These are phyloP conservation scores for Sordariomycetes sp. DNA, from an alignment of 2,329 filamentous ascomycete species.

Conservation along the genomic window DNA sequence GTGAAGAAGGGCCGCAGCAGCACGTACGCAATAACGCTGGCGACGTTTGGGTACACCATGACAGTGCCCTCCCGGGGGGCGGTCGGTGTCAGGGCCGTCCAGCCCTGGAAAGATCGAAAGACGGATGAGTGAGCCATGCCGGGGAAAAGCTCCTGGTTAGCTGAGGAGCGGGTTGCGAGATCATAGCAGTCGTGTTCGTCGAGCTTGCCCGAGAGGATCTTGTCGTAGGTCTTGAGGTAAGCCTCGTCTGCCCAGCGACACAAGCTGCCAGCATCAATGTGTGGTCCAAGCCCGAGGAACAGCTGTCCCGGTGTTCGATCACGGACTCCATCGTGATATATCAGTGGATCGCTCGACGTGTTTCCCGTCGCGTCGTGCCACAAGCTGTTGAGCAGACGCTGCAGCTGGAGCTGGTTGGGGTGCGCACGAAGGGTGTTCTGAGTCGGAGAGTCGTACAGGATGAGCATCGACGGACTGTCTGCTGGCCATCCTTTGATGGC, in stretches of 20 bases:
- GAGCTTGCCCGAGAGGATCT: conserved; percentile 25
- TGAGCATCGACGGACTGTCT: conserved; percentile 26
- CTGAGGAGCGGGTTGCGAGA: conserved; percentile 20
- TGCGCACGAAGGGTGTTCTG: conserved; percentile 27
- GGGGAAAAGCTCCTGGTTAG: conserved; percentile 22
- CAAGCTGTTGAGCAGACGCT: conserved; percentile 24
- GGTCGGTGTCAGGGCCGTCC: conserved; percentile 28
- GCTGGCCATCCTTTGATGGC: conserved; percentile 22
- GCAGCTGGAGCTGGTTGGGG: conserved; percentile 23
- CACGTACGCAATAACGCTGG: conserved; percentile 25
- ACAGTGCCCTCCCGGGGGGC: conserved; percentile 24
- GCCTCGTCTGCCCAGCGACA: conserved; percentile 29
- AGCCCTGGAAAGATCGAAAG: conserved; percentile 28
- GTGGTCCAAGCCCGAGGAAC: conserved; percentile 30
- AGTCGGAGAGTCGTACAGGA: conserved; percentile 26
- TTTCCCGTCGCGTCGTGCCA: conserved; percentile 22
- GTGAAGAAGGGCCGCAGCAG: conserved; percentile 31
- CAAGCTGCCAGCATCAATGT: conserved; percentile 32
- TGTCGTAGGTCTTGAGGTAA: conserved; percentile 25
- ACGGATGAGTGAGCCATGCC: conserved; percentile 25
- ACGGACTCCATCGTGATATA: conserved; percentile 28
- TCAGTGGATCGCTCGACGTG: conserved; percentile 22
- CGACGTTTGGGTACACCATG: conserved; percentile 28
- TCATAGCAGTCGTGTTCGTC: conserved; percentile 26
- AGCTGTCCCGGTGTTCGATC: conserved; percentile 24